A percentile compares a stretch with the other conserved stretches of the same genome.
These are phyloP conservation scores for Sphagnum contortum DNA, from an alignment of 225 moss, liverwort and hornwort species.

Conservation along the genomic window DNA sequence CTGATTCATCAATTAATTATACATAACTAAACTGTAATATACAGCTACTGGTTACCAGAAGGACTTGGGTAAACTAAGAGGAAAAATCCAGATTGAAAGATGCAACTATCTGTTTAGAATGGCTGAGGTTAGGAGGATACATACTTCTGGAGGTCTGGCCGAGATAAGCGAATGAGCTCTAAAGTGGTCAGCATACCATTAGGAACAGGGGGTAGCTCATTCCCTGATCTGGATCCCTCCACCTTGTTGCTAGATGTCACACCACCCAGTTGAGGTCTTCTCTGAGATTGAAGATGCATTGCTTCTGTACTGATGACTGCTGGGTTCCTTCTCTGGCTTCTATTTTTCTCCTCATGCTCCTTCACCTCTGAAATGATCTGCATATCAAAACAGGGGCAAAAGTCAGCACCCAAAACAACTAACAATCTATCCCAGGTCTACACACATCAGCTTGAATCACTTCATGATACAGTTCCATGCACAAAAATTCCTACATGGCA, in stretches of 20 bases:
- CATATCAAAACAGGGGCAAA: not conserved
- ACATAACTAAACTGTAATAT: too few species aligned
- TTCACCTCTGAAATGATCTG: not conserved
- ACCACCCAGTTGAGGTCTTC: not conserved
- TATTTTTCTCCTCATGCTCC: not conserved
- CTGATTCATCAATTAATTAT: too few species aligned
- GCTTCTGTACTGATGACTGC: too few species aligned
- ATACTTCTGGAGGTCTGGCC: slow-evolving; percentile 9
- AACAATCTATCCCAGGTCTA: too few species aligned
- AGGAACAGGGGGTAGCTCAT: not conserved
- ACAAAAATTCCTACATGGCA: too few species aligned
- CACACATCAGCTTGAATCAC: too few species aligned
- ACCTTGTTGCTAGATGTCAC: not conserved
- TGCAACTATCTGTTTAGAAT: too few species aligned
- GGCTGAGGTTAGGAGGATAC: not conserved
- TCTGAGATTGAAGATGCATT: not conserved
- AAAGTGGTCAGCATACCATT: slow-evolving; percentile 3
- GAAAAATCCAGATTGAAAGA: too few species aligned
- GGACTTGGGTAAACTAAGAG: too few species aligned
- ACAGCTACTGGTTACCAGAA: too few species aligned
- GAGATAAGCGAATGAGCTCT: slow-evolving; percentile 5
- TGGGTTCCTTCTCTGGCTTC: not conserved
- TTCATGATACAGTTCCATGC: too few species aligned
- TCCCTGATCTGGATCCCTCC: not conserved
- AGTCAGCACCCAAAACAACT: too few species aligned